Conservation (phyloP, 352 stramenopile genomes). For the Phytophthora tentaculata region DNA sequence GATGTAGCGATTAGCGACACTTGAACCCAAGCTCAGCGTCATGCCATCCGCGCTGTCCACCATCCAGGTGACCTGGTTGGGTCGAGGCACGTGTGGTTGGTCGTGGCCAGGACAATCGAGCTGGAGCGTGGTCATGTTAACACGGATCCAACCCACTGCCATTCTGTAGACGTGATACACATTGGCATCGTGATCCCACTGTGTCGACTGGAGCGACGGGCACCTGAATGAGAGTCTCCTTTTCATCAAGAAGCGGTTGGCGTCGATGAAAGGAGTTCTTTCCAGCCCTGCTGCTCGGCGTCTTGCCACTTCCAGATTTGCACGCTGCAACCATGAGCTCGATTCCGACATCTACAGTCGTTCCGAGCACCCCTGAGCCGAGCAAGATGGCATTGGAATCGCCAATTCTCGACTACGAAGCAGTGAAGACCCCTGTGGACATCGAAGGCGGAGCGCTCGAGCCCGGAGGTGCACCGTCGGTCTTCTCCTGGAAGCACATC, state of each 20-base stretch:
- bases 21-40: constrained; percentile 6
- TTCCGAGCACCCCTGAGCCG: constrained; percentile 7
- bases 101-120: background rate
- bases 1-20: constrained; percentile 19
- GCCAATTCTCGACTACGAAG: constrained; percentile 26
- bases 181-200: background rate
- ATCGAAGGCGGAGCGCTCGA: constrained; percentile 45
- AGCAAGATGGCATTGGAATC: constrained; percentile 22
- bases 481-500: constrained; percentile 50
- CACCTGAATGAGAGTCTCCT: constrained; percentile 9
- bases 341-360: constrained; percentile 1
- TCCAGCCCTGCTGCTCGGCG: background rate
- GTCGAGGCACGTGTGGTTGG: constrained; percentile 19
- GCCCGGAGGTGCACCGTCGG: constrained; percentile 40
- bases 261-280: background rate
- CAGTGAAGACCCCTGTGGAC: constrained; percentile 30
- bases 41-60: constrained; percentile 17
- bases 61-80: constrained; percentile 30
- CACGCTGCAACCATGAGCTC: constrained; percentile 15
- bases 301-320: constrained; percentile 22
- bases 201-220: constrained; percentile 17
- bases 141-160: background rate
- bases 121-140: background rate
- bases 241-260: constrained; percentile 17
- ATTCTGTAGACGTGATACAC: constrained; percentile 1